Evolutionary conservation across 2,329 filamentous ascomycete genomes (phyloP), one percentile per base, ranked within the genome.

Genomic region (Botrytis elliptica): DNA sequence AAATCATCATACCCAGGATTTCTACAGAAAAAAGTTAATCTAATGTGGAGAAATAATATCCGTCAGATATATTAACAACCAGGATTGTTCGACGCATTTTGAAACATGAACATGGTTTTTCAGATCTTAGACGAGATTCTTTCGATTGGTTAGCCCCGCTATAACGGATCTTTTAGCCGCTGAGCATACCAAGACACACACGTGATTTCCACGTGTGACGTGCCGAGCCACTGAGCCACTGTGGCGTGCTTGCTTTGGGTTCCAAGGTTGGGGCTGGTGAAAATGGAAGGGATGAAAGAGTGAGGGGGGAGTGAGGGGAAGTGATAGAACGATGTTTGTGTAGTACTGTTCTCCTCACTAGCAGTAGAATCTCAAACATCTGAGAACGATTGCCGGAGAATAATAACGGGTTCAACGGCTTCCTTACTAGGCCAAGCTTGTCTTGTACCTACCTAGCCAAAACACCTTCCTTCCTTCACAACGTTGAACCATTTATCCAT

Each of bases 1-100:
- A 44, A 46, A 65, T 46, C n/a, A 46, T 33, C 38, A 40, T 16
- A 22, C 46, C 22, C 3, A 33, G 18, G 8, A 33, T 22, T 46
- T 46, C n/a, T 20, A n/a, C 46, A n/a, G 22, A n/a, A n/a, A 22
- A 20, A n/a, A 40, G 20, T 42, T 70, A 70, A 70, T 70, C 67
- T 70, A 70, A 22, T 40, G 57, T 60, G 63, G 65, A 67, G 64
- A 73, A 63, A 59, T 29, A 49, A 42, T 38, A 49, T 64, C 71
- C 65, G 46, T 68, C 71, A 70, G 29, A 73, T 70, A 72, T 42
- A 66, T 72, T 66, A 65, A 67, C 12, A 57, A 29, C 66, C 9
- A 57, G 66, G 66, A 57, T 57, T 8, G 12, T 8, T 29, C 25
- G 38, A 55, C 9, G 46, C 16, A 25, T 55, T 40, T 29, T 68